Evolutionary conservation across 1,284 basidiomycete genomes (phyloP).

Genomic region (Leucoagaricus sp.): DNA sequence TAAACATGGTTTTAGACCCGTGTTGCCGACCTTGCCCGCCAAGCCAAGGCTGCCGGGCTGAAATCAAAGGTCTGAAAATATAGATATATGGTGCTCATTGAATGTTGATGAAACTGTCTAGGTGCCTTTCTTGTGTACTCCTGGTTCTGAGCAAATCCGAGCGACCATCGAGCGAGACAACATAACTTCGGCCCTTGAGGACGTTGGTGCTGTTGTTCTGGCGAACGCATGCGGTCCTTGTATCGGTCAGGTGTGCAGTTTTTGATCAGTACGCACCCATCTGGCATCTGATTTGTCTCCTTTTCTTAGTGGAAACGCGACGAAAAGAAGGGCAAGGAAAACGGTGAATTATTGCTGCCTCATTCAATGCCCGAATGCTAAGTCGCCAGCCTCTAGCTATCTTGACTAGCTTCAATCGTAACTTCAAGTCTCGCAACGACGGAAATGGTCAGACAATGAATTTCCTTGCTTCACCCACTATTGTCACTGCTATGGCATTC

Average conservation of each 20-base stretch:
- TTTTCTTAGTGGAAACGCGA: constrained; percentile 84
- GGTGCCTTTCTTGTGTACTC: constrained; percentile 96
- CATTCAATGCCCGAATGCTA: constrained; percentile 9
- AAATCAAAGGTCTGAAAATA: constrained; percentile 57
- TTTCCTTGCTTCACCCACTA: constrained; percentile 95
- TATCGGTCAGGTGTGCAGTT: constrained; percentile 82
- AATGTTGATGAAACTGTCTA: constrained; percentile 22
- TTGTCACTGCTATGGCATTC: constrained; percentile 98
- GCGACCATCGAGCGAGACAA: constrained; percentile 97
- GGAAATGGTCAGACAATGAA: constrained; percentile 97
- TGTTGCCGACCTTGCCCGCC: constrained; percentile 89
- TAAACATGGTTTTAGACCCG: constrained; percentile 55
- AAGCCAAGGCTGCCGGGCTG: constrained; percentile 85
- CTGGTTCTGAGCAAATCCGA: constrained; percentile 96
- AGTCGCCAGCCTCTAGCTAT: constrained; percentile 63
- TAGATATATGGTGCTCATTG: constrained; percentile 5
- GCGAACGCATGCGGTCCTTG: constrained; percentile 99
- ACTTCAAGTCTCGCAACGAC: constrained; percentile 98
- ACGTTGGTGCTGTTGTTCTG: constrained; percentile 89
- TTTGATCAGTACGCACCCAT: constrained; percentile 1
- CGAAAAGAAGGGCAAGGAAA: constrained; percentile 89
- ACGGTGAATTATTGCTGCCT: constrained; percentile 55
- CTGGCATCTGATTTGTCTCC: constrained; percentile 9
- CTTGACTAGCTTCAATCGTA: constrained; percentile 95
- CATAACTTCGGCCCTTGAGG: constrained; percentile 78